phyloP scores from a whole-genome alignment of 768 basidiomycete genomes.

The Pulveroboletus frians region DNA sequence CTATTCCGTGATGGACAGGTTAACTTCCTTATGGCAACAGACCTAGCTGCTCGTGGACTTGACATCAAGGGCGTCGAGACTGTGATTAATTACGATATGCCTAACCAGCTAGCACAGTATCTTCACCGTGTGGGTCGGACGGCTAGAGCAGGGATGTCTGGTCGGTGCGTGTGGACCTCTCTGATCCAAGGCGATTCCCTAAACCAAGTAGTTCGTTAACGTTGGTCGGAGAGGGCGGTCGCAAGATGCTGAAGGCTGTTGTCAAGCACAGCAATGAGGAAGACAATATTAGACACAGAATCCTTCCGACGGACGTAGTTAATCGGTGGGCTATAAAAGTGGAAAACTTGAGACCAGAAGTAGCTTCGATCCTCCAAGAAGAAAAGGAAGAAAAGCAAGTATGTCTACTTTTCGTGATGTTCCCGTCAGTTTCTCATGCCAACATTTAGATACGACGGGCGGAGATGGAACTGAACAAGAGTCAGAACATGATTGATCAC shows the following conservation, averaged over 20 bases:
- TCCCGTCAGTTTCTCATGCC: constrained; percentile 6
- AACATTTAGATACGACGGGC: constrained; percentile 67
- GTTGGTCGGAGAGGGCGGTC: constrained; percentile 91
- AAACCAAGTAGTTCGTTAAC: constrained; percentile 70
- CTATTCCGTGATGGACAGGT: constrained; percentile 81
- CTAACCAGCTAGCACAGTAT: constrained; percentile 86
- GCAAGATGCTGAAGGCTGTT: constrained; percentile 93
- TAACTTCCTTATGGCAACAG: constrained; percentile 95
- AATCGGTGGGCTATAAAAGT: constrained; percentile 67
- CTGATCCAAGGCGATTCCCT: constrained; percentile 1
- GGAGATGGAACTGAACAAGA: constrained; percentile 95
- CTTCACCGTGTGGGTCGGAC: constrained; percentile 97
- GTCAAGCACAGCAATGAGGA: constrained; percentile 80
- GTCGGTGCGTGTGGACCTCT: constrained; percentile 55
- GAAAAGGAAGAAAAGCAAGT: constrained; percentile 96
- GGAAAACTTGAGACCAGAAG: constrained; percentile 66
- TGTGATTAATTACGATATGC: constrained; percentile 99
- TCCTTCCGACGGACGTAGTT: constrained; percentile 73
- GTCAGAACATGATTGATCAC: constrained; percentile 93
- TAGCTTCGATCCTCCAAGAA: constrained; percentile 75
- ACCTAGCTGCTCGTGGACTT: constrained; percentile 89
- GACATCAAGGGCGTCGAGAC: constrained; percentile 98
- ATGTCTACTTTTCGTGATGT: constrained; percentile 13
- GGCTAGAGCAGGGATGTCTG: constrained; percentile 88
- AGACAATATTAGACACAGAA: constrained; percentile 84